Percentiles rank a stretch among this genome's conserved stretches.
These are phyloP conservation scores for Whalleya microplaca DNA, from an alignment of 2,329 filamentous ascomycete genomes.

Conservation along the genomic window DNA sequence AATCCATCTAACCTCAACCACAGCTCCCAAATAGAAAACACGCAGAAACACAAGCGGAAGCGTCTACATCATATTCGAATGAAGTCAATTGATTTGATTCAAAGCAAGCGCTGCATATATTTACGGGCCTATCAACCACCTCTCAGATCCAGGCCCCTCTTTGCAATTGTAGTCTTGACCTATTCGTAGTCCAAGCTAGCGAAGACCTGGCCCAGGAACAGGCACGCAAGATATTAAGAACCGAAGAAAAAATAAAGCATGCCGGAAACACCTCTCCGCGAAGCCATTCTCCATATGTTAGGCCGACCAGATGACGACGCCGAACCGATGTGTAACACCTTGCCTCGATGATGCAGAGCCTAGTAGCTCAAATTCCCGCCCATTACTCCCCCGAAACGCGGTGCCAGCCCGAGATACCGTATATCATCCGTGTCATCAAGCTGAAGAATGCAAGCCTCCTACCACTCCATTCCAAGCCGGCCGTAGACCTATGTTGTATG, in stretches of 20 bases:
- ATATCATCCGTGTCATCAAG: neutral
- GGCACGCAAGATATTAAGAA: neutral
- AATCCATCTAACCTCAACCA: neutral
- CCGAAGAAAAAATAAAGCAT: neutral
- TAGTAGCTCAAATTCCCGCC: neutral
- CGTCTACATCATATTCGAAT: neutral
- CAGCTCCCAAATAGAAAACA: no score
- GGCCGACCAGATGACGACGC: neutral
- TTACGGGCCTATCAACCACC: neutral
- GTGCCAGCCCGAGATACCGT: neutral
- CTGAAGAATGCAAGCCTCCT: slow-evolving; percentile 23
- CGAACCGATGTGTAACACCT: neutral
- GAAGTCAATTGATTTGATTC: neutral
- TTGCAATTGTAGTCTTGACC: neutral
- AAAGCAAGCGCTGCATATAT: neutral
- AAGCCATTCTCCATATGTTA: neutral
- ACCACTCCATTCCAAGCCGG: slow-evolving; percentile 14
- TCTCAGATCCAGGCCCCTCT: neutral
- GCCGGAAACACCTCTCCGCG: neutral
- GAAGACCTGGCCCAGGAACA: neutral
- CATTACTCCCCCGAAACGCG: neutral
- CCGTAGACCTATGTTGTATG: slow-evolving; percentile 26
- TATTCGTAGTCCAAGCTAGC: neutral
- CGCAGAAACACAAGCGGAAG: no score
- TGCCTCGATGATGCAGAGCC: neutral